Evolutionary conservation across 164 flowering plant genomes (phyloP), one percentile per base, ranked within the genome.

Genomic region (Nymphaea colorata): DNA sequence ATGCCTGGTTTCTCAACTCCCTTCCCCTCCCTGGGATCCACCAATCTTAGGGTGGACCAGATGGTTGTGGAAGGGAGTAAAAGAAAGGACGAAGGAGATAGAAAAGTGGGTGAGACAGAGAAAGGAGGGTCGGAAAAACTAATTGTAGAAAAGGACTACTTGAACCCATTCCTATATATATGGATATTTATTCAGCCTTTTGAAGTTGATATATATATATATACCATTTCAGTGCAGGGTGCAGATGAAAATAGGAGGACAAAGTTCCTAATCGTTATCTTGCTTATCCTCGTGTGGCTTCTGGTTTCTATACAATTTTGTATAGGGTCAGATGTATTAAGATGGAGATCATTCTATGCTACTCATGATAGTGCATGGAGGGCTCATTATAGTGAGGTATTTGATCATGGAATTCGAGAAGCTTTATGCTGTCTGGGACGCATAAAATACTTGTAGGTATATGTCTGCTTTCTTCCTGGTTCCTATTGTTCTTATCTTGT

Each of bases 381-480:
- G 67, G 84, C 89, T 73, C 97, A 91, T 75, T 91, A 91, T 74
- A 71, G 74, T 47, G 97, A 91, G 80, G 86, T 91, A 71, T 91
- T 91, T 81, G 95, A 91, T 77, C 79, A 84, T 80, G 93, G 93
- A 66, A 84, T 91, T 74, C 91, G 97, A 60, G 93, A 89, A 76
- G 89, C 80, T 67, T 77, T 91, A 76, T 91, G 97, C 80, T 91
- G 97, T 76, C 68, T 88, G 67, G 95, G 97, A 59, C 90, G 95
- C 67, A 74, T 73, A 70, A 81, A 86, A 76, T 91, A 89, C 86
- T 68, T 87, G 97, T 88, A 86, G 44, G 86, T 5, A 45, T 5
- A 10, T 57, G 69, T 63, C 59, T 73, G 63, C 63, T 61, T 61
- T 1, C 63, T 5, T 16, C 15, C 11, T 25, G 6, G 17, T 61